phyloP scores from a whole-genome alignment of 2,329 filamentous ascomycete genomes.

The Chrysoporthe deuterocubensis region DNA sequence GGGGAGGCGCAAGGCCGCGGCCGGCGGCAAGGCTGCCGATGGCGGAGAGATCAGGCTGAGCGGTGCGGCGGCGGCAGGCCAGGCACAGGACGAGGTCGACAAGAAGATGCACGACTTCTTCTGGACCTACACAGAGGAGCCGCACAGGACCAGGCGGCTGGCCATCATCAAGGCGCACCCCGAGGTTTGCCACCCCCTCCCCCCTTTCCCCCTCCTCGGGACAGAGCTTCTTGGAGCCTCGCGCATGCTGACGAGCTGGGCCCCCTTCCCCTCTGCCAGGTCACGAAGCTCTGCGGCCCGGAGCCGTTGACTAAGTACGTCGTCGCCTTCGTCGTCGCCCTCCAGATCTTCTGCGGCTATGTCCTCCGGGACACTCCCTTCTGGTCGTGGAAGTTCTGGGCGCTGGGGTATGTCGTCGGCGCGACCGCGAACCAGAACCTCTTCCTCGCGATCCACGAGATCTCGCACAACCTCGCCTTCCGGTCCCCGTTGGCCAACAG shows the following conservation, averaged over 20 bases:
- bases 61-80: constrained; percentile 34
- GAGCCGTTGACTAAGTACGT: constrained; percentile 96
- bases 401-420: constrained; percentile 86
- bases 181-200: constrained; percentile 56
- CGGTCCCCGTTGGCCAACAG: constrained; percentile 79
- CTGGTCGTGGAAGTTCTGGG: constrained; percentile 82
- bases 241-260: constrained; percentile 7
- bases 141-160: constrained; percentile 85
- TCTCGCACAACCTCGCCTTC: constrained; percentile 97
- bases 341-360: constrained; percentile 80
- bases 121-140: constrained; percentile 99
- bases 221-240: background rate
- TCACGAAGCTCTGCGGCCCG: constrained; percentile 94
- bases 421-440: constrained; percentile 98
- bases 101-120: constrained; percentile 71
- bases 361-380: constrained; percentile 77
- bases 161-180: constrained; percentile 98
- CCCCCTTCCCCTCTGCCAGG: constrained; percentile 53
- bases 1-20: constrained; percentile 33
- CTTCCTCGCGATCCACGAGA: constrained; percentile 98
- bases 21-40: constrained; percentile 28
- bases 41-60: constrained; percentile 19
- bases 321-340: constrained; percentile 78
- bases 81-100: constrained; percentile 46
- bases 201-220: background rate